Base-by-base conservation (phyloP, 345 rosid genomes). In the Euphorbia peplus region DNA sequence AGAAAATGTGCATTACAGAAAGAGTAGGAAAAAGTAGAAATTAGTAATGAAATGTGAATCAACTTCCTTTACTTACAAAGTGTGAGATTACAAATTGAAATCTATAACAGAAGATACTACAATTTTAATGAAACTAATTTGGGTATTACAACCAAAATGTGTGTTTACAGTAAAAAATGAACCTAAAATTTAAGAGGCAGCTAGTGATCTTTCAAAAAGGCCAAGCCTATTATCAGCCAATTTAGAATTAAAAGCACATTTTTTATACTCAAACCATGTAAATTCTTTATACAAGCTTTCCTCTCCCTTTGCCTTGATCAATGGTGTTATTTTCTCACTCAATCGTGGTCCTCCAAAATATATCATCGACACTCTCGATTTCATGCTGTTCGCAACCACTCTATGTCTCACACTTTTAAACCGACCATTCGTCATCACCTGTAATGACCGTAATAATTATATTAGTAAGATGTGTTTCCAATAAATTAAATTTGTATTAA, bases 371-470 rank as follows among this genome's bases (percentile, higher is more conserved):
- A 93, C 42, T 25, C 98, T 88, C 3, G 97, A 77, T 70, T 76
- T 83, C 32, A 37, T 70, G 24, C 82, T 79, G 51, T 77, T 91
- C 18, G 90, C 77, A 76, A 93, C 44, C 5, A 93, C 98, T 19
- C 98, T 85, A 30, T 93, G 98, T 78, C 80, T 90, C 71, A 93
- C 97, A 70, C 98, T 93, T 59, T 57, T 86, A 58, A 93, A 82
- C 79, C 89, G 83, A 61, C 98, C 93, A 60, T 93, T 93, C 2
- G 97, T 90, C 89, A 93, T 70, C 11, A 90, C 98, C 98, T 92
- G 83, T 66, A 74, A 2, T 57, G 18, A n/a, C n/a, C n/a, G n/a
- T n/a, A n/a, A n/a, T n/a, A n/a, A n/a, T n/a, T n/a, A n/a, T n/a
- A n/a, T n/a, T n/a, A n/a, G n/a, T n/a, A n/a, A n/a, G n/a, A n/a